Base-by-base conservation (phyloP, 2,329 filamentous ascomycete species). In the Dendrostoma leiphaemia region DNA sequence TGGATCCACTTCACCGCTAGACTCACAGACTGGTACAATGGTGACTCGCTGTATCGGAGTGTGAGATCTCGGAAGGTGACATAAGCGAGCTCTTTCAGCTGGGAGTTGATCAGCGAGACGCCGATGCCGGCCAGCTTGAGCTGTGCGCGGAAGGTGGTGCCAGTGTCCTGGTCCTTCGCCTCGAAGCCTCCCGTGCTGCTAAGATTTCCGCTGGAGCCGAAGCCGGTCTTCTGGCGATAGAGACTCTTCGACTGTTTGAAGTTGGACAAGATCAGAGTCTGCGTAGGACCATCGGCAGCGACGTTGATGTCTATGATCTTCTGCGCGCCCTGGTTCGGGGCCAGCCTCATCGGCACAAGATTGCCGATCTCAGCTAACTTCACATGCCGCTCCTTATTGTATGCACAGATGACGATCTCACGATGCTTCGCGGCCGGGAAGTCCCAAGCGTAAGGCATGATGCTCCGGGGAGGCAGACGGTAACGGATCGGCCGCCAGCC, bases 381-480 rank as follows among this genome's bases (percentile, higher is more conserved):
- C 67, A 99, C 88, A 65, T 97, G 91, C 28, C 94, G 82, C 67
- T 97, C 91, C 65, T 88, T 90, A 58, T 86, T 85, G 64, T 87
- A 85, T 7, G 87, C 88, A 50, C 79, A 86, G 66, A 99, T 84
- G 47, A 97, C 85, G 35, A 99, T 83, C 68, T 97, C 94, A 65
- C 94, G 96, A 73, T 90, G 88, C 73, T 96, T 97, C n/a, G 91
- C 92, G 1, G 94, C 93, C 1, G 94, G 95, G 72, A 96, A 99
- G 67, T 99, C 95, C 94, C 94, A 99, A 2, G 94, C 93, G 65
- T 99, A 99, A 1, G 95, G 94, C 94, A 99, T 99, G 70, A 99
- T 97, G 70, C 93, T 97, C 57, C 94, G 82, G 12, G 93, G 86
- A 2, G 95, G 95, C 28, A 99, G 78, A 29, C 93, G 88, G 72